Percentiles rank a stretch among this genome's conserved stretches.
These are phyloP conservation scores for Mortierella sp. DNA, from an alignment of 371 early-diverging fungal genomes.

Conservation along the genomic window DNA sequence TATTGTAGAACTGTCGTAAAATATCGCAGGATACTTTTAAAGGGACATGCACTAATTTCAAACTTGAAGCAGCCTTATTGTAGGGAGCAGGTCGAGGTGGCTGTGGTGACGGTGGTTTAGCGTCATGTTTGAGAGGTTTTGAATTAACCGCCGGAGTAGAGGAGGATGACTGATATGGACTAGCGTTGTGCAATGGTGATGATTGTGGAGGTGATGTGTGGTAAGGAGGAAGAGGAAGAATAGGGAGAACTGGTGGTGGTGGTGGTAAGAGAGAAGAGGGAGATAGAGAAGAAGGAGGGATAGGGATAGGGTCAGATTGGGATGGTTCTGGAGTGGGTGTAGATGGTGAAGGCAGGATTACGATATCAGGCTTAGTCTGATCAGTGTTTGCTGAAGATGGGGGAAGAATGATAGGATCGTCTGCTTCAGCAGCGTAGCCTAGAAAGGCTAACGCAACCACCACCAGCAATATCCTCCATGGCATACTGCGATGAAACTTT, in stretches of 20 bases:
- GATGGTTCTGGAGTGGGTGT: background rate
- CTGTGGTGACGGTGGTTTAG: background rate
- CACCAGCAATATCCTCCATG: background rate
- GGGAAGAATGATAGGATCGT: conserved; percentile 11
- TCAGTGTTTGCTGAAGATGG: conserved; percentile 2
- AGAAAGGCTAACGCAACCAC: background rate
- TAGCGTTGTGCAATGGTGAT: background rate
- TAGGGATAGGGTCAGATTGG: background rate
- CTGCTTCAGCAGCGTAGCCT: background rate
- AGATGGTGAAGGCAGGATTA: background rate
- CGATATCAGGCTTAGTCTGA: background rate
- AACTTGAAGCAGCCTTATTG: conserved; percentile 19
- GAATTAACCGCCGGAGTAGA: background rate
- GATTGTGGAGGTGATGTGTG: background rate
- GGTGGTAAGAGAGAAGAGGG: background rate
- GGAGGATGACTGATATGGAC: background rate
- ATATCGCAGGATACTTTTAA: conserved; percentile 37
- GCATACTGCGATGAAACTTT: background rate
- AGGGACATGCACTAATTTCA: conserved; percentile 29
- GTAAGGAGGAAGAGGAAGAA: background rate
- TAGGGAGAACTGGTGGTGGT: no score
- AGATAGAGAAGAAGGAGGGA: background rate
- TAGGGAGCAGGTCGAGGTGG: background rate
- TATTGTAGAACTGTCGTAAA: conserved; percentile 35
- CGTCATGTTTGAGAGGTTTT: background rate